phyloP scores from a whole-genome alignment of 2,329 filamentous ascomycete genomes.

The Fusarium tjaetaba region DNA sequence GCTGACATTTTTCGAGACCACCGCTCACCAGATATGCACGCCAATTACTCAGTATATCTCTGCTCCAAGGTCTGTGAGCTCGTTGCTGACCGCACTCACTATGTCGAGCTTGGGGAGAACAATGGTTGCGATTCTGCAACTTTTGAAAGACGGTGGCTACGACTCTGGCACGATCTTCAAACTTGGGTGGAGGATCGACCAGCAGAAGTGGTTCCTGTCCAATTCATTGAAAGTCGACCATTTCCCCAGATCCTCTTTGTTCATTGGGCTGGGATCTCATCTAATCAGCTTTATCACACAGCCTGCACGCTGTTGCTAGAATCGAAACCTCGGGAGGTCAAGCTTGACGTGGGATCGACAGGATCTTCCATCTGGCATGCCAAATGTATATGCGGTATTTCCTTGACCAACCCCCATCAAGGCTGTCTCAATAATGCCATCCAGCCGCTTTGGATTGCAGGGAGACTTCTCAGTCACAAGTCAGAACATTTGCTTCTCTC shows the following conservation, averaged over 20 bases:
- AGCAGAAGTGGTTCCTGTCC: constrained; percentile 56
- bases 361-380: constrained; percentile 64
- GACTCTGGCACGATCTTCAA: constrained; percentile 61
- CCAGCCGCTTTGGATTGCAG: constrained; percentile 67
- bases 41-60: constrained; percentile 68
- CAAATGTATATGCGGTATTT: constrained; percentile 65
- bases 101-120: constrained; percentile 56
- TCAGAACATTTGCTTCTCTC: constrained; percentile 53
- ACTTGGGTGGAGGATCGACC: constrained; percentile 59
- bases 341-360: constrained; percentile 39
- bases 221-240: constrained; percentile 53
- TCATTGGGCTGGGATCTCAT: constrained; percentile 65
- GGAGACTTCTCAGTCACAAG: constrained; percentile 62
- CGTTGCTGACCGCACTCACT: constrained; percentile 59
- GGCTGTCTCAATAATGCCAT: constrained; percentile 67
- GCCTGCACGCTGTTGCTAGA: constrained; percentile 62
- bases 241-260: constrained; percentile 64
- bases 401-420: constrained; percentile 63
- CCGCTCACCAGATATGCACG: constrained; percentile 62
- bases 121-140: constrained; percentile 54
- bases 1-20: constrained; percentile 48
- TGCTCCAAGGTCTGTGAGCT: constrained; percentile 63
- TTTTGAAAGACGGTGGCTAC: constrained; percentile 57
- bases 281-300: constrained; percentile 67
- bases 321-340: constrained; percentile 49